Evolutionary conservation across 2,329 filamentous ascomycete species (phyloP), one percentile per base, ranked within the genome.

Genomic region (Diplodia sapinea): DNA sequence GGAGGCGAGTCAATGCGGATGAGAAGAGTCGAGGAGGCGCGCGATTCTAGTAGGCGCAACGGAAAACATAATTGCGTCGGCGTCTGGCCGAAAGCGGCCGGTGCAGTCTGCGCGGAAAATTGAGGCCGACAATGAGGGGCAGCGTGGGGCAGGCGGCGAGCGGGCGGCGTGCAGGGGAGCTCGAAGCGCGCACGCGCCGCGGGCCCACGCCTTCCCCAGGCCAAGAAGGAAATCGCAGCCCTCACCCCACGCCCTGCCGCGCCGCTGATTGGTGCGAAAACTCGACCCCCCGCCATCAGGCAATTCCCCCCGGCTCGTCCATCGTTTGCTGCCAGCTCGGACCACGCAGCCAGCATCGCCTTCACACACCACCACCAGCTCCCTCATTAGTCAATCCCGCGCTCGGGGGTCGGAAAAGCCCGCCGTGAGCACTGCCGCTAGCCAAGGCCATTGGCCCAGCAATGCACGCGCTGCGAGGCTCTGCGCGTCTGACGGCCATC

Each of bases 201-300:
- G 67, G 47, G 66, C 51, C 64, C 71, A 69, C 55, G 56, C 69
- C 40, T 74, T 75, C 73, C 76, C 75, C 75, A 74, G 73, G 73
- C 74, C 74, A 77, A 76, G 75, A 69, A 61, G 70, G 62, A 49
- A 62, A 61, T 61, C 57, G 69, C 26, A 68, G 26, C 54, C 31
- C 57, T 56, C 62, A 68, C 70, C 65, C 64, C 61, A 65, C 68
- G 56, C 67, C 68, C 70, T 70, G 72, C 73, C 17, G 26, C 31
- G 12, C n/a, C 15, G 38, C 64, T 50, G 54, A 66, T 66, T 66
- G 36, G 64, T 51, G 64, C 63, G 54, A 66, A 67, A 67, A 61
- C 55, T 31, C 55, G 20, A 38, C 20, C 56, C 65, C 54, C 33
- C 49, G 40, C 43, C 65, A 36, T 43, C 55, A 40, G 12, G 26